Evolutionary conservation across 2,329 filamentous ascomycete genomes (phyloP).

Genomic region (Myriosclerotinia duriaeana): DNA sequence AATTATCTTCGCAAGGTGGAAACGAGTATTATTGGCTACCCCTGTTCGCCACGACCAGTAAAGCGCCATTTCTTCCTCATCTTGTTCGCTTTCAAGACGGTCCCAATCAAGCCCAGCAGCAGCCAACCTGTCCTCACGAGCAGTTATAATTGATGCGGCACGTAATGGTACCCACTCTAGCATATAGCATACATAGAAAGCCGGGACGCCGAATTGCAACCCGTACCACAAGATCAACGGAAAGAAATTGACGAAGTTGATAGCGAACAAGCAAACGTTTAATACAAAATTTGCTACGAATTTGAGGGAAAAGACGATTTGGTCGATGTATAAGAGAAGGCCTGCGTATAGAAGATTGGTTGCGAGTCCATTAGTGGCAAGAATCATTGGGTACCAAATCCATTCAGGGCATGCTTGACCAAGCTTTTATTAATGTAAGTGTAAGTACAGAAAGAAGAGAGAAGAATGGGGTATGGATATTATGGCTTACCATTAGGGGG

Average conservation of each 20-base stretch:
- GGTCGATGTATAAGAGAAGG: background rate
- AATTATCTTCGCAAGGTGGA: background rate
- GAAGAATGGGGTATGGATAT: background rate
- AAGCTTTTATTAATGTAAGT: background rate
- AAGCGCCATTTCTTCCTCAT: background rate
- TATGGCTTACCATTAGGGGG: background rate
- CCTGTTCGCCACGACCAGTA: background rate
- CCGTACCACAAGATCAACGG: background rate
- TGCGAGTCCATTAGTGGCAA: background rate
- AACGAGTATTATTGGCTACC: background rate
- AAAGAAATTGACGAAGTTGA: background rate
- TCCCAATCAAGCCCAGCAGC: background rate
- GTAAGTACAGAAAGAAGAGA: background rate
- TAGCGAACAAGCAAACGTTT: background rate
- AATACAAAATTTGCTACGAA: background rate
- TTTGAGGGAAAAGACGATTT: too few species aligned
- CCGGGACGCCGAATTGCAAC: background rate
- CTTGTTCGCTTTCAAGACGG: background rate
- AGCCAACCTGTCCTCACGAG: background rate
- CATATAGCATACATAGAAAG: background rate
- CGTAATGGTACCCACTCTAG: slow-evolving; percentile 1
- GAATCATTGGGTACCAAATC: background rate
- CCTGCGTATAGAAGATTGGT: background rate
- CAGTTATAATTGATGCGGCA: background rate
- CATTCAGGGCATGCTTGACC: background rate